Conservation (phyloP, 306 rosid species). For the Cucurbita argyrosperma region DNA sequence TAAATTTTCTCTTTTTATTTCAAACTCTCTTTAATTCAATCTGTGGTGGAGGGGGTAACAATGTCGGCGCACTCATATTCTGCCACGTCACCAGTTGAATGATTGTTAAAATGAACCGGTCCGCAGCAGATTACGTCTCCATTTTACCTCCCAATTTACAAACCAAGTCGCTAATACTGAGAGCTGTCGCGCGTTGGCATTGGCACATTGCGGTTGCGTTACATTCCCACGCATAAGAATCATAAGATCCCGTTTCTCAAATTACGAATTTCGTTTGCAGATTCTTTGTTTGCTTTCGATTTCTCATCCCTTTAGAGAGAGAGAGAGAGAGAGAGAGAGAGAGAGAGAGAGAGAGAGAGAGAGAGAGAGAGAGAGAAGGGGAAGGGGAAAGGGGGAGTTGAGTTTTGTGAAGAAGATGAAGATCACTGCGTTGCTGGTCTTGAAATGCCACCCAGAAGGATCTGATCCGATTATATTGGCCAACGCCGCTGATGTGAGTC, state of each 20-base stretch:
- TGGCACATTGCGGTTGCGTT: neutral
- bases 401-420: conserved; percentile 32
- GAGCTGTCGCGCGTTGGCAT: neutral
- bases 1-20: no score
- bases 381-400: neutral
- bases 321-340: no score
- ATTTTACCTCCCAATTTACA: neutral
- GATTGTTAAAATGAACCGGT: neutral
- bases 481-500: conserved; percentile 61
- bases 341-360: neutral
- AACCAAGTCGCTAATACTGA: neutral
- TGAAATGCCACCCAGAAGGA: conserved; percentile 76
- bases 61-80: neutral
- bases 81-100: neutral
- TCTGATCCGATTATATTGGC: conserved; percentile 70
- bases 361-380: neutral
- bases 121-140: neutral
- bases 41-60: neutral
- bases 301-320: neutral
- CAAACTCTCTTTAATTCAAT: neutral
- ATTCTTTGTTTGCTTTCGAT: neutral
- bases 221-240: neutral
- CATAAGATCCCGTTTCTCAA: neutral
- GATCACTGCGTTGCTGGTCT: conserved; percentile 79
- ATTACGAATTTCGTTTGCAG: neutral